These are phyloP conservation scores for Testicularia cyperi DNA, from an alignment of 1,284 basidiomycete genomes.

Conservation along the genomic window DNA sequence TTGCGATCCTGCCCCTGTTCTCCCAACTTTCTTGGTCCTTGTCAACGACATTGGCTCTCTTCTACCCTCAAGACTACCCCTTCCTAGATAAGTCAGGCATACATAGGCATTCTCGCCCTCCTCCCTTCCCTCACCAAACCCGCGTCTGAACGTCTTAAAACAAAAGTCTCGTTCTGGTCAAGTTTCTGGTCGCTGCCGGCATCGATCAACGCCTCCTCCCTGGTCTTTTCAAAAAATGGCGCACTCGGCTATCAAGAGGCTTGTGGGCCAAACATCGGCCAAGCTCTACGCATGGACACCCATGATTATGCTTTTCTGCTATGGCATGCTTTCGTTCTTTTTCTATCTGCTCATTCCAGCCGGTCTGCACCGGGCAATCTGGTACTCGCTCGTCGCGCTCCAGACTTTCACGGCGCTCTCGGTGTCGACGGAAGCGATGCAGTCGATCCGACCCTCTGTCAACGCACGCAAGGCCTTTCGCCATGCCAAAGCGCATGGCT, in stretches of 20 bases:
- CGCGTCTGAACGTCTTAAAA: no score
- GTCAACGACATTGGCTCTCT: no score
- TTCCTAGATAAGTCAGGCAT: no score
- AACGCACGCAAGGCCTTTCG: constrained; percentile 42
- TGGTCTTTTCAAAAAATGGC: constrained; percentile 8
- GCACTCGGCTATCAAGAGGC: constrained; percentile 2
- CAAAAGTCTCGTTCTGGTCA: no score
- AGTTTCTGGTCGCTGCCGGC: no score
- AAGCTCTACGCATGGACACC: constrained; percentile 47
- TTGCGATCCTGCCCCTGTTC: no score
- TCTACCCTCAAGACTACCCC: no score
- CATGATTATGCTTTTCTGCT: constrained; percentile 42
- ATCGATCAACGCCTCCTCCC: neutral
- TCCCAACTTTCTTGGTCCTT: no score
- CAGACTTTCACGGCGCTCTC: constrained; percentile 47
- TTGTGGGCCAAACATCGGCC: constrained; percentile 19
- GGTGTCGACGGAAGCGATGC: constrained; percentile 47
- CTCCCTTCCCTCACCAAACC: no score
- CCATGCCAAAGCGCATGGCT: constrained; percentile 34
- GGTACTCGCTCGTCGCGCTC: constrained; percentile 36
- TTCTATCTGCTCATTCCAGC: constrained; percentile 43
- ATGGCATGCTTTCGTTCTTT: constrained; percentile 36
- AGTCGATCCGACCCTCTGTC: constrained; percentile 42
- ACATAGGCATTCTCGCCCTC: no score
- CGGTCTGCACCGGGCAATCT: constrained; percentile 36